Base-by-base conservation (phyloP, 2,329 filamentous ascomycete species). In the Keithomyces neogunnii region DNA sequence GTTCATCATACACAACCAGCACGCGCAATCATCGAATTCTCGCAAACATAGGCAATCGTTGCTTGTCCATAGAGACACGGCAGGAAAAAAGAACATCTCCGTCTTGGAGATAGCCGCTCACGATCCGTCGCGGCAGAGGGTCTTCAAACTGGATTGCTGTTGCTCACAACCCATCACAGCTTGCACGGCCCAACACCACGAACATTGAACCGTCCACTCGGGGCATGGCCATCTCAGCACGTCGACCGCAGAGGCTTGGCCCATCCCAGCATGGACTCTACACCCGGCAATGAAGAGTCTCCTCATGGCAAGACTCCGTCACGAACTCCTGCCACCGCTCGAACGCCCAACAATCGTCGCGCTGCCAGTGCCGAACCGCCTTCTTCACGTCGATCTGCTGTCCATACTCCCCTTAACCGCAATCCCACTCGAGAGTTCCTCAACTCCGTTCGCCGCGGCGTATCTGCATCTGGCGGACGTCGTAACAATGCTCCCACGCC, bases 401-500 rank as follows among this genome's bases (percentile, higher is more conserved):
- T 54, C 11, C 68, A 69, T 51, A 74, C 74, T 3, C 73, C 73
- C 3, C 71, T 72, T 53, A 63, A 70, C 49, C 66, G 68, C 36
- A 64, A 56, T 30, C 59, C 59, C 32, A 55, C 66, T 3, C 66
- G 68, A 30, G 66, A 70, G 19, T 60, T 69, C 33, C 64, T 69
- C 45, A 69, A 68, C 48, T 71, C 69, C 3, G 59, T 68, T 33
- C 61, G 68, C 11, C 67, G 67, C 33, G 73, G 72, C 9, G 70
- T 72, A 40, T 73, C 73, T 8, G 72, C 70, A 35, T 78, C 77
- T 2, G 75, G 62, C 9, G 59, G 67, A 2, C 65, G 69, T 42
- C 68, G 70, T 47, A 68, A 66, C 55, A 70, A 73, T 63, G 69
- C 70, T 10, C 69, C 73, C 3, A 85, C 82, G 19, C 82, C 82